Percentiles rank a stretch among this genome's conserved stretches.
Conservation (phyloP, 2,329 filamentous ascomycete species). For the Aphanoascus verrucosus region DNA sequence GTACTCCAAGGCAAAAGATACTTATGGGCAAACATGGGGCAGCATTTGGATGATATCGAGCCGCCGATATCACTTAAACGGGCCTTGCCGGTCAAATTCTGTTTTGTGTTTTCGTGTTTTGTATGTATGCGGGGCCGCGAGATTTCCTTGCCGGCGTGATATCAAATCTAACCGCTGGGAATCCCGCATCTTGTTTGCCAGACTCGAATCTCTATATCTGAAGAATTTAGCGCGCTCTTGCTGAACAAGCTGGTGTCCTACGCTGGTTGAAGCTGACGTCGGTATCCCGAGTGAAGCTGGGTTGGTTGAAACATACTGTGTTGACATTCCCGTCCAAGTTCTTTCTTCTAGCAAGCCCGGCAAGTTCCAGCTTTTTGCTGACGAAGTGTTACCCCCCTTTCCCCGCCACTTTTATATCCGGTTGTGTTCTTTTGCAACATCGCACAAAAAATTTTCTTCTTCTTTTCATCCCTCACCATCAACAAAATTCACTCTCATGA, state of each 20-base stretch:
- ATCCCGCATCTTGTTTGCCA: neutral
- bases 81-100: neutral
- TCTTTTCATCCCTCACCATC: neutral
- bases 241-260: neutral
- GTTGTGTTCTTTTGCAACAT: neutral
- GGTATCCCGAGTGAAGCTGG: neutral
- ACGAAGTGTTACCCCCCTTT: neutral
- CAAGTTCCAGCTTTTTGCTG: conserved; percentile 5
- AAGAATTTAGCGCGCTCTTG: neutral
- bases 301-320: neutral
- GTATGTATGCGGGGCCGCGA: neutral
- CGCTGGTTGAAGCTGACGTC: neutral
- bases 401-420: neutral
- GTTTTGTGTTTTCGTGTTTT: neutral
- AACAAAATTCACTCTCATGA: neutral
- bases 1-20: neutral
- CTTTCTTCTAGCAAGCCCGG: neutral
- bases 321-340: neutral
- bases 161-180: neutral
- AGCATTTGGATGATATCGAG: neutral
- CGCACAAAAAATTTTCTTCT: conserved; percentile 1
- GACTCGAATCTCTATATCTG: neutral
- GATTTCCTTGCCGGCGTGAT: neutral
- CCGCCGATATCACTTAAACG: neutral
- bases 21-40: conserved; percentile 4